Evolutionary conservation across 1,139 yeast genomes (phyloP), one percentile per base, ranked within the genome.

Genomic region (Zhuliangozyma parablackwelliae): DNA sequence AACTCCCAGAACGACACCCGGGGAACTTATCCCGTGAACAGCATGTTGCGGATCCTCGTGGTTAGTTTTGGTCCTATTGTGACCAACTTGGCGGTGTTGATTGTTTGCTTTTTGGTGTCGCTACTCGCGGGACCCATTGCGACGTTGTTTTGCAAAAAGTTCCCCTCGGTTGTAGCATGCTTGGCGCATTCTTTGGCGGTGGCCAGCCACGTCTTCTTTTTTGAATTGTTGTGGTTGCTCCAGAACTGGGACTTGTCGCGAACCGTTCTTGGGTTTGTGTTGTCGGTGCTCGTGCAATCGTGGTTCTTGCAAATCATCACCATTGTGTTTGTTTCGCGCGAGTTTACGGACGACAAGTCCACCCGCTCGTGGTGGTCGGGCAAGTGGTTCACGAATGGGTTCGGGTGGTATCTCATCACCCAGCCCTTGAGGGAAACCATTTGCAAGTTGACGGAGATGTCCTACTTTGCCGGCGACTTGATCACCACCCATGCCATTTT

Each of bases 301-400:
- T 57, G 74, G 50, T 31, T 75, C 6, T 65, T 77, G 46, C 69
- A 66, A 39, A 34, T 65, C 2, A 39, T 70, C 1, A 68, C 63
- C 1, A 58, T 67, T 0, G 32, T 64, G 1, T 56, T 76, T 10
- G 54, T 78, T 30, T 67, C 76, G 2, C 65, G 75, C 33, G 86
- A 79, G 46, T 65, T 69, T 37, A 63, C 65, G 34, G 73, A 72
- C 39, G 80, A 74, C 40, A 61, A 65, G 38, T 54, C 75, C 0
- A 79, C 77, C 43, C 59, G 61, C 33, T 78, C 82, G 0, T 80
- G 84, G 85, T 80, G 86, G 86, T 75, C 82, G 3, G 86, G 86
- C 0, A 74, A 69, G 45, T 80, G 86, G 86, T 45, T 72, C 5
- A 64, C 68, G 1, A 66, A 81, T 0, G 77, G 76, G 0, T 54